Evolutionary conservation across 805 yeast genomes (phyloP).

Genomic region (Zygosaccharomyces pseudorouxii): DNA sequence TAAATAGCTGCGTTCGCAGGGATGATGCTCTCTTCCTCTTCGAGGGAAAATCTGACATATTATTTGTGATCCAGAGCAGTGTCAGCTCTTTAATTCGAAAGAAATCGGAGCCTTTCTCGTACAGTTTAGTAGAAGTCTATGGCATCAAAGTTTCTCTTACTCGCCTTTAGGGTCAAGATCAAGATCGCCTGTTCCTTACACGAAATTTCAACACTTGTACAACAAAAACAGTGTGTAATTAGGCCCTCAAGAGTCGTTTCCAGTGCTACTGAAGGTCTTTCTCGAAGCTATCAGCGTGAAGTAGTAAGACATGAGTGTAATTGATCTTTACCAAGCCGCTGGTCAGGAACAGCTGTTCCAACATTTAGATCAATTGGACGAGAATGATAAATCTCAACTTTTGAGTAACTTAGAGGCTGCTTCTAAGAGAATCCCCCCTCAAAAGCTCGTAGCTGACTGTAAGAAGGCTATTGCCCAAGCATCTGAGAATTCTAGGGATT

Average conservation of each 20-base stretch:
- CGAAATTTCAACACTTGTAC: constrained; percentile 1
- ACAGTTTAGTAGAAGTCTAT: background rate
- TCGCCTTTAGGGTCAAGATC: background rate
- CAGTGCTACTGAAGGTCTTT: background rate
- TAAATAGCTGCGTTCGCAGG: constrained; percentile 34
- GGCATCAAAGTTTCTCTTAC: background rate
- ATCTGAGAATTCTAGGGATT: constrained; percentile 22
- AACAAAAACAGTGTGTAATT: background rate
- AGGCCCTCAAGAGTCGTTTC: background rate
- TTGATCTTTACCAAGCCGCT: constrained; percentile 39
- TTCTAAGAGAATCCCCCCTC: constrained; percentile 19
- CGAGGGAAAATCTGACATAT: constrained; percentile 9
- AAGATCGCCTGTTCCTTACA: background rate
- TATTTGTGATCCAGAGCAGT: background rate
- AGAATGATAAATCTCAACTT: constrained; percentile 36
- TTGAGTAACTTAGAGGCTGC: constrained; percentile 30
- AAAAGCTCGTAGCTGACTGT: constrained; percentile 37
- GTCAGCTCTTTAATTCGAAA: background rate
- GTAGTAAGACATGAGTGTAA: constrained; percentile 15
- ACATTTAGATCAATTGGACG: constrained; percentile 40
- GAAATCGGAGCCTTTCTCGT: background rate
- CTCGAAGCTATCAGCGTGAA: background rate
- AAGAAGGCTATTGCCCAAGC: constrained; percentile 42
- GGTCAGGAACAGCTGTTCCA: constrained; percentile 52
- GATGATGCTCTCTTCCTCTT: constrained; percentile 31